Evolutionary conservation across 1,284 basidiomycete genomes (phyloP), one percentile per base, ranked within the genome.

Genomic region (Moesziomyces aphidis): DNA sequence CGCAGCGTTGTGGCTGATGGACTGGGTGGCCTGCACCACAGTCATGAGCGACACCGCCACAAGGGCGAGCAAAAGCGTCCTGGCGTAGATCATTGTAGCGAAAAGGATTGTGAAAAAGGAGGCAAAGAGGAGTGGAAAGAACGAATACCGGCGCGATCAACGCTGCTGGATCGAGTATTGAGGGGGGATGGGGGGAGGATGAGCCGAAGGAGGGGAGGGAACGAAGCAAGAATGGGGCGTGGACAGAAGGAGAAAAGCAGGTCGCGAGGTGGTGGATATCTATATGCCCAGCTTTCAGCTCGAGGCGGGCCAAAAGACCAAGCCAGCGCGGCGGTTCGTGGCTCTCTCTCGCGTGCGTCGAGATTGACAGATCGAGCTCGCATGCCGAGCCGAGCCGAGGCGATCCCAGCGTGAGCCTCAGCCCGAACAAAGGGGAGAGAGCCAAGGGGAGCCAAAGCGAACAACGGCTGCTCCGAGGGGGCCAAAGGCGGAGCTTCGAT

Each of bases 1-100:
- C 15, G 63, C 56, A 22, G 72, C 72, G 26, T 74, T 74, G 31
- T 70, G 72, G 56, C 62, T 70, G 58, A 70, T 60, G 36, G 51
- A 45, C 61, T 69, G 61, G 28, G 71, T 61, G 57, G 61, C 65
- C 59, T 63, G 56, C 59, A 54, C 49, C 46, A 65, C 71, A 64
- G 65, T 49, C 46, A 73, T 47, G 34, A 69, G 34, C 13, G 58
- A 61, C 26, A 72, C 52, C 15, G 71, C 65, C 58, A 62, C 65
- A 55, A 73, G 59, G 55, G 71, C 65, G 39, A 73, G 34, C 8
- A 73, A 45, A 36, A 73, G 31, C 39, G 61, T 58, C 51, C 61
- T 64, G 52, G 54, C 54, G 58, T 57, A 68, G 21, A 49, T 56
- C 71, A 73, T 73, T 42, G 48, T 59, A 21, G 6, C 23, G 23